Percentiles rank a stretch among this genome's conserved stretches.
phyloP scores from a whole-genome alignment of 1,284 basidiomycete species.

The Neonothopanus nambi region DNA sequence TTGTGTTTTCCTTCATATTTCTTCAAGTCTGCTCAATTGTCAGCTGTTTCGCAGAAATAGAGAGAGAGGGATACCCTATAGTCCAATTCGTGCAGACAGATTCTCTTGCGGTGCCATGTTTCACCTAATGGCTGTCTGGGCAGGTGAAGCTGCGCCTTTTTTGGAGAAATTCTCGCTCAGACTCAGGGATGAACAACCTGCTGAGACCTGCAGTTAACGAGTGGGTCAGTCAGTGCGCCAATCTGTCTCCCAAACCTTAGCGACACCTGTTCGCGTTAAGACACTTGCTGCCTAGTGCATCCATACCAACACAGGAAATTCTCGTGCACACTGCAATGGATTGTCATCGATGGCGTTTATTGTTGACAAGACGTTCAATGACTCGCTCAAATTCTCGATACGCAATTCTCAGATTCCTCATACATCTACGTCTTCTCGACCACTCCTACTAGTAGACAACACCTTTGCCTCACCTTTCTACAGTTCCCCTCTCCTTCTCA shows the following conservation, averaged over 20 bases:
- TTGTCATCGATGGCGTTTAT: no score
- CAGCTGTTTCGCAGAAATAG: neutral
- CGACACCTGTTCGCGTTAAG: no score
- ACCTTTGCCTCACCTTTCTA: constrained; percentile 94
- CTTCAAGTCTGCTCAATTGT: neutral
- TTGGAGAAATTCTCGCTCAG: neutral
- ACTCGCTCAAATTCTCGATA: constrained; percentile 50
- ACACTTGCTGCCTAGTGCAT: no score
- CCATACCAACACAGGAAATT: no score
- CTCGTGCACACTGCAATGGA: no score
- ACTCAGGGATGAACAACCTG: neutral
- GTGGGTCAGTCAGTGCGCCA: no score
- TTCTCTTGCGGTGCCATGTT: neutral
- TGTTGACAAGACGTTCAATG: constrained; percentile 74
- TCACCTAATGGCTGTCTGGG: neutral
- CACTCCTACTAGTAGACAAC: constrained; percentile 87
- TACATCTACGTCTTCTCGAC: constrained; percentile 41
- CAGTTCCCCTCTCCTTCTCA: constrained; percentile 81
- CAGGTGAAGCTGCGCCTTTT: neutral
- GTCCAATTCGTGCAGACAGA: neutral
- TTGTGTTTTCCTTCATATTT: neutral
- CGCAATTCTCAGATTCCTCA: constrained; percentile 46
- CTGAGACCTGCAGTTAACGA: neutral
- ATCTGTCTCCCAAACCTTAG: no score
- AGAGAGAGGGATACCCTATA: neutral